These are phyloP conservation scores for Heliamphora pulchella DNA, from an alignment of 179 eudicot genomes.

Conservation along the genomic window DNA sequence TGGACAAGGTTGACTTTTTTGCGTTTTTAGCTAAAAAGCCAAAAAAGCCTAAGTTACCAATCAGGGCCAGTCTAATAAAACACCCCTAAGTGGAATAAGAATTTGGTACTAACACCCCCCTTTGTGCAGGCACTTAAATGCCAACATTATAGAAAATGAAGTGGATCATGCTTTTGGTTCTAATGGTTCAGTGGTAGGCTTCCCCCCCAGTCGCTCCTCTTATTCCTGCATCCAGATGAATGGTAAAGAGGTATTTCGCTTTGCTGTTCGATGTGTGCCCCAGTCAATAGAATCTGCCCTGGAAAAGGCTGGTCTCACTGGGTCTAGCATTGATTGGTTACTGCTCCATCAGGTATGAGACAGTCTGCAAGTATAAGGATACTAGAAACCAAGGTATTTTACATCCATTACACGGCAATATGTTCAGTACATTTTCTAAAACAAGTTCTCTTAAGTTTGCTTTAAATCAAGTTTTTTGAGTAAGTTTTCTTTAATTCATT, in stretches of 20 bases:
- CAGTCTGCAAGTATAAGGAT: background rate
- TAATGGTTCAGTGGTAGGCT: conserved; percentile 48
- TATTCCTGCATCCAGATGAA: conserved; percentile 80
- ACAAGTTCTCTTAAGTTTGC: too few species aligned
- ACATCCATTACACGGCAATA: background rate
- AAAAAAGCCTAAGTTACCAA: too few species aligned
- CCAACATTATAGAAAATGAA: conserved; percentile 42
- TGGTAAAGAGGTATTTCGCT: conserved; percentile 87
- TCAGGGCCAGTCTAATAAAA: too few species aligned
- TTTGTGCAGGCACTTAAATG: conserved; percentile 64
- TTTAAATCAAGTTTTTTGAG: too few species aligned
- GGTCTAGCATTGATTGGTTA: conserved; percentile 76
- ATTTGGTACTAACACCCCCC: background rate
- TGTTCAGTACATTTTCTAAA: too few species aligned
- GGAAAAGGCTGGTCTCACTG: conserved; percentile 60
- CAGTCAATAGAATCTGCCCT: conserved; percentile 74
- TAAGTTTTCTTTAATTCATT: too few species aligned
- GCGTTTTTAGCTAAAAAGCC: too few species aligned
- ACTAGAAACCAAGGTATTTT: background rate
- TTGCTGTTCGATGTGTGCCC: conserved; percentile 80
- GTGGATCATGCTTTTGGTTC: conserved; percentile 37
- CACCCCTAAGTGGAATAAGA: background rate
- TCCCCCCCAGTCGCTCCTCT: conserved; percentile 49
- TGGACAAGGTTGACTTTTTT: too few species aligned
- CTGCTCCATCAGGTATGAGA: conserved; percentile 81